Base-by-base conservation (phyloP, 345 rosid genomes). In the Linum trigynum region DNA sequence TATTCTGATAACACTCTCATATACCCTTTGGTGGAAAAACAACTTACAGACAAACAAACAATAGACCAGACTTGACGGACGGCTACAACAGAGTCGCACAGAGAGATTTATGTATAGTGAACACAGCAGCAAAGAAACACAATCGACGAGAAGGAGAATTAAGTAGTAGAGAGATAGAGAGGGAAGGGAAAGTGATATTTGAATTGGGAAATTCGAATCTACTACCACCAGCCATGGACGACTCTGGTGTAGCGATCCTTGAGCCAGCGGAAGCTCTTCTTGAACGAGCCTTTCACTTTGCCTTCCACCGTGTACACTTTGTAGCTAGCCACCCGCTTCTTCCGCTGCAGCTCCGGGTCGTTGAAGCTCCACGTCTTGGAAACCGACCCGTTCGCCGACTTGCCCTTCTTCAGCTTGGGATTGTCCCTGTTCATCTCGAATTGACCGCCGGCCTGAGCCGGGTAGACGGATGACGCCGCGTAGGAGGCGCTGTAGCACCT, bases 291-390 rank as follows among this genome's bases (percentile, higher is more conserved):
- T 73, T 85, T 84, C 37, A 85, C 80, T 65, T 78, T 85, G 0
- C 83, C 87, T 81, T 88, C 95, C 63, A 88, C 81, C 0, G 80
- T 77, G 57, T 84, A 88, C 42, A 81, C 82, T 70, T 88, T 88
- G 62, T 84, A 85, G 63, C 76, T 77, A 2, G 84, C 86, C 43
- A 85, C 77, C 75, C 95, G 73, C 75, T 74, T 85, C 81, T 74
- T 84, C 38, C 89, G 79, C 75, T 74, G 84, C 71, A 67, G 69
- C 70, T 83, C 87, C 1, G 87, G 76, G 58, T 83, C 84, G 57
- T 65, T 55, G 3, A 87, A 74, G 0, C 81, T 77, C 86, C 87
- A 82, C 5, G 84, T 78, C 62, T 66, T 66, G 8, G 74, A 56
- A 50, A 74, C 65, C 3, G 79, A 77, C 43, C 78, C 81, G 38